These are phyloP conservation scores for Penicillium griseofulvum DNA, from an alignment of 2,329 filamentous ascomycete species.

Conservation along the genomic window DNA sequence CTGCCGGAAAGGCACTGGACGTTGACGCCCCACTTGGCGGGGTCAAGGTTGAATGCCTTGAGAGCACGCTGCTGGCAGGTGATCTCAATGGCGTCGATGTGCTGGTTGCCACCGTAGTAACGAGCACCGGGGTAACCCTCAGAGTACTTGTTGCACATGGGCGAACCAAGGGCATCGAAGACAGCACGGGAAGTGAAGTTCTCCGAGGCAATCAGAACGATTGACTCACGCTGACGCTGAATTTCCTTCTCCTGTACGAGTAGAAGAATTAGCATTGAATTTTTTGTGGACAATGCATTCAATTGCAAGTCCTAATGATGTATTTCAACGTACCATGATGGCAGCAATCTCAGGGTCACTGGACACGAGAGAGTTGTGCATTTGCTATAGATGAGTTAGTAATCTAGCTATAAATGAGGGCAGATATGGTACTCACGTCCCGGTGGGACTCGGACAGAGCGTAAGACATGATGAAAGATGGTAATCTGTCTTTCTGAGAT, in stretches of 20 bases:
- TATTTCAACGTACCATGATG: constrained; percentile 76
- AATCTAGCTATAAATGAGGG: constrained; percentile 12
- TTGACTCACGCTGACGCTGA: constrained; percentile 95
- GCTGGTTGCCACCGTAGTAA: constrained; percentile 99
- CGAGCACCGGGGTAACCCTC: constrained; percentile 97
- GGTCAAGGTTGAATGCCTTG: constrained; percentile 81
- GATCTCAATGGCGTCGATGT: constrained; percentile 94
- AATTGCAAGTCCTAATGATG: constrained; percentile 4
- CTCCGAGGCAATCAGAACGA: constrained; percentile 97
- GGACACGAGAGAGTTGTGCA: constrained; percentile 90
- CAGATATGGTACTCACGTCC: constrained; percentile 52
- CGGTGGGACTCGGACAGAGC: constrained; percentile 65
- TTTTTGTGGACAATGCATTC: not conserved
- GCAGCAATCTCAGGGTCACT: constrained; percentile 89
- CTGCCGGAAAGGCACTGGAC: constrained; percentile 91
- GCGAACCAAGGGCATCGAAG: constrained; percentile 91
- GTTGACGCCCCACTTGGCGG: constrained; percentile 95
- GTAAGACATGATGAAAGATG: constrained; percentile 50
- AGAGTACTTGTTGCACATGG: constrained; percentile 99
- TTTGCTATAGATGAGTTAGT: constrained; percentile 64
- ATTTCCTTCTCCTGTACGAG: constrained; percentile 75
- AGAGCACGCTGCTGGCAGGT: constrained; percentile 94
- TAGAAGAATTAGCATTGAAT: constrained; percentile 30
- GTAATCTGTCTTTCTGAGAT: constrained; percentile 10
- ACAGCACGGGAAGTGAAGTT: constrained; percentile 98